Conservation (phyloP, 441 rosid genomes). For the Adansonia rubrostipa region DNA sequence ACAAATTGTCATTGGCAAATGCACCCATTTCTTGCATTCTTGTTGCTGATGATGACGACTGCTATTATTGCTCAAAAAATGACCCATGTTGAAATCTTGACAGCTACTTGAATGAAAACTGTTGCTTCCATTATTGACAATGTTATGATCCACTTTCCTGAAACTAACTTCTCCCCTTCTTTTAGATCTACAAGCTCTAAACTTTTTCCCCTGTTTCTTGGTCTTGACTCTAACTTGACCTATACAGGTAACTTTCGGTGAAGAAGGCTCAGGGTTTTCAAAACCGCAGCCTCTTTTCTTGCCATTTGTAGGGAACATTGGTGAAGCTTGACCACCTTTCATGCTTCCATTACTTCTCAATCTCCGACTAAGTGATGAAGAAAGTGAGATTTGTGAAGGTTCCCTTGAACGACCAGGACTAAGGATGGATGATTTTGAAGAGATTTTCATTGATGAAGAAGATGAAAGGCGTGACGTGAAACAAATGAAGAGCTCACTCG, state of each 20-base stretch:
- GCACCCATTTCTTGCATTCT: conserved; percentile 79
- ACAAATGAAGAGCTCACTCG: conserved; percentile 77
- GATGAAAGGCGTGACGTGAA: conserved; percentile 72
- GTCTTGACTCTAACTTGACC: conserved; percentile 95
- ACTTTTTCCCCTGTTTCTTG: conserved; percentile 80
- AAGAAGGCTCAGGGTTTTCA: conserved; percentile 79
- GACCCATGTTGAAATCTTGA: conserved; percentile 29
- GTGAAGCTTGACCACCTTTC: conserved; percentile 78
- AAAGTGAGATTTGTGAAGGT: conserved; percentile 75
- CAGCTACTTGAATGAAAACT: conserved; percentile 26
- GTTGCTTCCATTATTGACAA: conserved; percentile 22
- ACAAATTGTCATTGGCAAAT: conserved; percentile 77
- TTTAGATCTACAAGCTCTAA: conserved; percentile 66
- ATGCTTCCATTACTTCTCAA: conserved; percentile 68
- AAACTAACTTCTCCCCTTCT: conserved; percentile 67
- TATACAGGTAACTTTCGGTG: conserved; percentile 96
- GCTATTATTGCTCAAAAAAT: not conserved
- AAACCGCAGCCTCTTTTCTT: conserved; percentile 63
- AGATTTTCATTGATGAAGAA: conserved; percentile 81
- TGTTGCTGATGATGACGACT: conserved; percentile 38
- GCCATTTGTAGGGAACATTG: conserved; percentile 68
- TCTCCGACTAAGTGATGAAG: conserved; percentile 76
- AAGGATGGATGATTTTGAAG: conserved; percentile 67
- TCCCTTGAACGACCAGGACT: conserved; percentile 64
- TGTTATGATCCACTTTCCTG: conserved; percentile 53